Conservation (phyloP, 2,329 filamentous ascomycete species). For the Blastomyces gilchristii region DNA sequence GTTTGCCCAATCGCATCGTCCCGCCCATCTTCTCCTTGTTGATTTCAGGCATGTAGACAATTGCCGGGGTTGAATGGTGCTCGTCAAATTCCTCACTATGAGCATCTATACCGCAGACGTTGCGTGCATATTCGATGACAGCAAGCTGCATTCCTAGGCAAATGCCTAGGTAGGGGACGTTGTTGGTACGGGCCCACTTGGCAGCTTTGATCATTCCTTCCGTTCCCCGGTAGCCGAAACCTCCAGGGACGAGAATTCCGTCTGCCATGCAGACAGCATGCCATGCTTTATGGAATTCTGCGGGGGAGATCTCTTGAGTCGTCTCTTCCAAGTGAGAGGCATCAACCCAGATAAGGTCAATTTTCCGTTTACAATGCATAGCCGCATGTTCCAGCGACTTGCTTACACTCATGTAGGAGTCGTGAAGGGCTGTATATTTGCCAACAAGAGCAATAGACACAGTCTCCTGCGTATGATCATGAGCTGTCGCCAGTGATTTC, state of each 20-base stretch:
- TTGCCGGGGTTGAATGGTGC: slow-evolving; percentile 53
- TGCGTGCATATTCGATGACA: slow-evolving; percentile 77
- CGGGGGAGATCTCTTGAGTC: slow-evolving; percentile 52
- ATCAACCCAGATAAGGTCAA: slow-evolving; percentile 77
- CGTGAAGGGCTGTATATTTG: slow-evolving; percentile 77
- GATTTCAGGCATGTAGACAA: slow-evolving; percentile 90
- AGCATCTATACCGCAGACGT: slow-evolving; percentile 56
- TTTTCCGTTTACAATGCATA: slow-evolving; percentile 71
- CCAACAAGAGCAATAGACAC: slow-evolving; percentile 82
- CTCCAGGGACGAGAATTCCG: slow-evolving; percentile 50
- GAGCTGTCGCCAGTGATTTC: slow-evolving; percentile 58
- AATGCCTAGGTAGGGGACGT: slow-evolving; percentile 75
- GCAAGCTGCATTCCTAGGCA: slow-evolving; percentile 90
- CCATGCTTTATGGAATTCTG: slow-evolving; percentile 79
- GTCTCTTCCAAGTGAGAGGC: slow-evolving; percentile 68
- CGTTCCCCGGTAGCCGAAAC: slow-evolving; percentile 71
- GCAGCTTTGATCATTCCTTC: slow-evolving; percentile 84
- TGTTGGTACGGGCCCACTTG: slow-evolving; percentile 76
- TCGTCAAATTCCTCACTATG: slow-evolving; percentile 48
- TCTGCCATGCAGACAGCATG: slow-evolving; percentile 60
- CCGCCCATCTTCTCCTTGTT: slow-evolving; percentile 67
- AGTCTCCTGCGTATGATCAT: slow-evolving; percentile 55
- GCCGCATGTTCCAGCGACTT: slow-evolving; percentile 86
- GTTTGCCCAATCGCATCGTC: slow-evolving; percentile 75
- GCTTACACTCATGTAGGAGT: slow-evolving; percentile 73